Evolutionary conservation across 2,329 filamentous ascomycete species (phyloP).

Genomic region (Fusarium sp.): DNA sequence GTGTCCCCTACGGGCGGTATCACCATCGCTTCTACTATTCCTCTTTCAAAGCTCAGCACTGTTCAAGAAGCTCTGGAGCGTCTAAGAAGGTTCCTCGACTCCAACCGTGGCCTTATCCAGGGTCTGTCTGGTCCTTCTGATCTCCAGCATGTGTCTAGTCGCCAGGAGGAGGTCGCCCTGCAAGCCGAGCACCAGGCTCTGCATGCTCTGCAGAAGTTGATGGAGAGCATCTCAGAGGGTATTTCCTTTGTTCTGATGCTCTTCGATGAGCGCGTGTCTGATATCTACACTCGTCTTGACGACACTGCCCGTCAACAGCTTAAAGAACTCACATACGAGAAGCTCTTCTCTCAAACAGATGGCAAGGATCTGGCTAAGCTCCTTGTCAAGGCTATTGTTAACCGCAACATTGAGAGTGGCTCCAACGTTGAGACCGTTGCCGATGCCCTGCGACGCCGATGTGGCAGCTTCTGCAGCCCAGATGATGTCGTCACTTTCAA

Average conservation of each 20-base stretch:
- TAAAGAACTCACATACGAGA: conserved; percentile 84
- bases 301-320: conserved; percentile 76
- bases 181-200: conserved; percentile 95
- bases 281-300: conserved; percentile 83
- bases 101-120: conserved; percentile 92
- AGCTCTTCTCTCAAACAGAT: conserved; percentile 80
- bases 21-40: conserved; percentile 74
- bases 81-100: conserved; percentile 82
- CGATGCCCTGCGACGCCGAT: conserved; percentile 89
- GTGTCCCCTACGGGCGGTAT: conserved; percentile 67
- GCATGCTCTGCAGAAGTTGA: conserved; percentile 84
- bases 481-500: conserved; percentile 99
- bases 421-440: conserved; percentile 98
- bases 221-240: conserved; percentile 92
- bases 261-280: conserved; percentile 91
- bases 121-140: conserved; percentile 92
- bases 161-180: conserved; percentile 90
- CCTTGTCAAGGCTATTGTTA: conserved; percentile 96
- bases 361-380: conserved; percentile 93
- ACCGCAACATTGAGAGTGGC: conserved; percentile 95
- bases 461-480: conserved; percentile 96
- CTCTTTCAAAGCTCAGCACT: conserved; percentile 73
- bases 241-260: conserved; percentile 96
- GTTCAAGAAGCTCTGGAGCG: conserved; percentile 85
- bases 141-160: conserved; percentile 78